Base-by-base conservation (phyloP, 2,329 filamentous ascomycete genomes). In the Domatiomyces globalis region DNA sequence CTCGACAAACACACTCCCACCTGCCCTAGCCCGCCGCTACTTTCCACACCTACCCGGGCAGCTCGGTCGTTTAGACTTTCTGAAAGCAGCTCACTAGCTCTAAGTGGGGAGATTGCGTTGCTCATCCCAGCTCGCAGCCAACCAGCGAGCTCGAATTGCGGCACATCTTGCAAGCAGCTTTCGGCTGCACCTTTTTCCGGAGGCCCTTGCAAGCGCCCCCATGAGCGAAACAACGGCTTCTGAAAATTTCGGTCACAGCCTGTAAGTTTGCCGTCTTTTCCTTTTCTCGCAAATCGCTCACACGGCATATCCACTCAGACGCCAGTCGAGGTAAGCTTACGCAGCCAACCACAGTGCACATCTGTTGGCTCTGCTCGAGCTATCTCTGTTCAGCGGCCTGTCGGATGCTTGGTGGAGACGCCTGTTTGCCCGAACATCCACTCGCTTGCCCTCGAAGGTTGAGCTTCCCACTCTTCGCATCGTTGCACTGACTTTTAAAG, bases 301-400 rank as follows among this genome's bases (percentile, higher is more conserved):
- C 48, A 48, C 59, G 59, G 57, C 59, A 59, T 57, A 51, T 54
- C 56, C 50, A 55, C 59, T 61, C 52, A 61, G 57, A 51, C 53
- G 44, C 53, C 54, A 27, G 54, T 55, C 53, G 57, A 56, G 59
- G 59, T 58, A 61, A 61, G 59, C 59, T 58, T 61, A 61, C 60
- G 59, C 59, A 61, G 58, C 59, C 59, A 61, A 59, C 56, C 57
- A 60, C 39, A 52, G 56, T 45, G 19, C 50, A 43, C 46, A 43
- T 43, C 53, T 44, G 43, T 36, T 45, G 55, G 55, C 57, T 53
- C 54, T 59, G 53, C 51, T 55, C 51, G 54, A 60, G 57, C 57
- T 60, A 60, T 60, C 57, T 52, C 58, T 54, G 51, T 56, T 60
- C 56, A 51, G 59, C 58, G 57, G 57, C 58, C 55, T 60, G 54